Evolutionary conservation across 257 asterid genomes (phyloP).

Genomic region (Echium plantagineum): DNA sequence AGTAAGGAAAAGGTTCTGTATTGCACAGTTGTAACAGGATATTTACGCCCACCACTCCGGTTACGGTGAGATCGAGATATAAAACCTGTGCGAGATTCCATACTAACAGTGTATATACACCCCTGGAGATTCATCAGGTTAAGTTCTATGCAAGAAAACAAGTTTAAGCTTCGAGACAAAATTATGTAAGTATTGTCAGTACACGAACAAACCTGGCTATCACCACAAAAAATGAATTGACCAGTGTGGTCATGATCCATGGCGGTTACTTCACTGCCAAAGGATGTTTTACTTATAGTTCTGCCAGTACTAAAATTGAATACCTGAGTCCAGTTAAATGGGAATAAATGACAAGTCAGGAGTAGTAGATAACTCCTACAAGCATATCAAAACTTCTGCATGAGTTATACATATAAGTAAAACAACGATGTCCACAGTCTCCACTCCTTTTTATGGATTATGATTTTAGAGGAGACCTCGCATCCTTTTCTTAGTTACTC

Average conservation of each 20-base stretch:
- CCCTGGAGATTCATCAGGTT: constrained; percentile 50
- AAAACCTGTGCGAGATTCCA: constrained; percentile 72
- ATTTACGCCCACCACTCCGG: constrained; percentile 50
- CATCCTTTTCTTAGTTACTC: too few relatives aligned
- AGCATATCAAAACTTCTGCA: too few relatives aligned
- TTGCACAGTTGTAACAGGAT: constrained; percentile 78
- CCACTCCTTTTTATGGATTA: too few relatives aligned
- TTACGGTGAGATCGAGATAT: constrained; percentile 78
- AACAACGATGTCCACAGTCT: too few relatives aligned
- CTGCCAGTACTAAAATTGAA: constrained; percentile 96
- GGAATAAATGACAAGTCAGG: constrained; percentile 16
- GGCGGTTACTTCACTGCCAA: constrained; percentile 87
- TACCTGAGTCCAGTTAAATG: constrained; percentile 45
- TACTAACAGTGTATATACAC: constrained; percentile 56
- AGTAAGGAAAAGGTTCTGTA: constrained; percentile 84
- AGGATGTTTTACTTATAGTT: constrained; percentile 44
- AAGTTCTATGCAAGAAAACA: constrained; percentile 8
- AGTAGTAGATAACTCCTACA: neutral
- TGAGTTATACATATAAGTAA: too few relatives aligned
- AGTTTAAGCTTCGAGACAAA: constrained; percentile 8
- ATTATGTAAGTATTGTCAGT: constrained; percentile 6
- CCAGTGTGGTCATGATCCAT: constrained; percentile 99
- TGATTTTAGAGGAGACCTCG: too few relatives aligned
- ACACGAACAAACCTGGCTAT: constrained; percentile 54
- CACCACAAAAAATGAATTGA: constrained; percentile 91